Evolutionary conservation across 176 grass and related monocot species (phyloP), one percentile per base, ranked within the genome.

Genomic region (Bromus sterilis): DNA sequence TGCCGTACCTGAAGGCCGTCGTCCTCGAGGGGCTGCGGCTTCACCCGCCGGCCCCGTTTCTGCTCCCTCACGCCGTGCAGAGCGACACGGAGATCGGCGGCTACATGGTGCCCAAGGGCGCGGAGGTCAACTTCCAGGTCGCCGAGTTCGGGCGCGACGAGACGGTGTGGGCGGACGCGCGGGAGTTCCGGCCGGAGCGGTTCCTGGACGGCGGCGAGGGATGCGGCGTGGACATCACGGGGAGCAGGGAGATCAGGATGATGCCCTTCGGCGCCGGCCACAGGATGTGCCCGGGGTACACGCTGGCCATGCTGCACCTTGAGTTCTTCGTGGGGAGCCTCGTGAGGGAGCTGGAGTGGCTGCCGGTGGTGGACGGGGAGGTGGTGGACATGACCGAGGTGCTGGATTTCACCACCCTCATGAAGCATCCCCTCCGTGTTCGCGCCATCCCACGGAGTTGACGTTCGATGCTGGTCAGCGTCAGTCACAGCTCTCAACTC

Each of bases 231-330:
- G 84, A 92, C 66, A 35, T 94, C 20, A 91, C 65, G 0, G 85
- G 81, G 5, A 92, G 82, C 24, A 77, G 64, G 49, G 85, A 89
- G 83, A 93, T 93, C 39, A 92, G 82, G 79, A 96, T 95, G 93
- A 92, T 90, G 79, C 85, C 90, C 1, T 92, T 96, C 16, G 90
- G 93, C 20, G 90, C 63, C 0, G 90, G 93, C 41, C 41, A 82
- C n/a, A 25, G 93, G 28, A 86, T 89, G 78, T 95, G 93, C 83
- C 93, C 93, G 0, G 89, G 84, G 0, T 71, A 72, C 15, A 30
- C 12, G 20, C 11, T 85, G 12, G 91, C 81, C 15, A 78, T 77
- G 39, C 62, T 48, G 10, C 87, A 90, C 32, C 44, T 81, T 10
- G 81, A 90, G 85, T 90, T 71, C 51, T 87, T 93, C 28, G 65